Evolutionary conservation across 2,329 filamentous ascomycete genomes (phyloP).

Genomic region (Triangularia setosa): DNA sequence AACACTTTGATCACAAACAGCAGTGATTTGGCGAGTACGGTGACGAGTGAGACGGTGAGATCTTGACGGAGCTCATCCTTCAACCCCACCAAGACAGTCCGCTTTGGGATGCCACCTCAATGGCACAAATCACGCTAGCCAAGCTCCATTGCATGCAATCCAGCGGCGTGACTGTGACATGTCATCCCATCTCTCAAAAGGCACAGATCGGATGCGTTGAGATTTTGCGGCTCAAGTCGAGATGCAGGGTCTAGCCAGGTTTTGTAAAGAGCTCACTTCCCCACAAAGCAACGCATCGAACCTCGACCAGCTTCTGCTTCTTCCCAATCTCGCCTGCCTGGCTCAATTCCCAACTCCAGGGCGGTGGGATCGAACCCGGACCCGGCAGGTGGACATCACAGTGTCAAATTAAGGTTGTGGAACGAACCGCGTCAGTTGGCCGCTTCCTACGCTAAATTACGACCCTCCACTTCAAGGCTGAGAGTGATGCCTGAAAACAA

Average conservation of each 20-base stretch:
- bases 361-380: background rate
- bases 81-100: background rate
- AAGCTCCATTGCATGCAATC: background rate
- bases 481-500: background rate
- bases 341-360: background rate
- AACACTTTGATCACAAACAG: background rate
- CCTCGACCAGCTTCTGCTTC: background rate
- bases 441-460: background rate
- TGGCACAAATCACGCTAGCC: background rate
- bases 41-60: background rate
- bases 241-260: background rate
- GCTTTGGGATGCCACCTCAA: background rate
- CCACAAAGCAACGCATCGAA: no score
- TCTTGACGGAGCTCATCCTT: background rate
- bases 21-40: background rate
- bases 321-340: background rate
- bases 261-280: background rate
- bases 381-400: background rate
- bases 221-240: background rate
- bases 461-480: background rate
- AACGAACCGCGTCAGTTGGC: background rate
- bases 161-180: background rate
- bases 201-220: background rate
- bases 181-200: background rate
- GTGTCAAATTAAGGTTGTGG: background rate